phyloP scores from a whole-genome alignment of 441 rosid genomes.

The Flueggea neowawraea region DNA sequence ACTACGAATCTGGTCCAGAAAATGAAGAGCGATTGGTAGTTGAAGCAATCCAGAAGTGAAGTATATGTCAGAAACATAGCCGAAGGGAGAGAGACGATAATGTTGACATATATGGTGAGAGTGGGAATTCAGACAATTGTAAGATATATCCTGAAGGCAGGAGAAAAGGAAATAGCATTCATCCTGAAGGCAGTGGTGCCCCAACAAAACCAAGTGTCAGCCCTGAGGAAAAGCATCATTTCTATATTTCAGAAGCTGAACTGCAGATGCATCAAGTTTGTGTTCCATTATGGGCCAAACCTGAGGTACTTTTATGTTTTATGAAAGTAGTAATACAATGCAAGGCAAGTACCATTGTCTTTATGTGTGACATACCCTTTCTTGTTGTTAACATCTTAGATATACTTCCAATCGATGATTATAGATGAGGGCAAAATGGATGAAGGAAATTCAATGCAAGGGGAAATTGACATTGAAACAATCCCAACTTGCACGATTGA shows the following conservation, averaged over 20 bases:
- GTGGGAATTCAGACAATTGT: conserved; percentile 51
- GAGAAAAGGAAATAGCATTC: conserved; percentile 32
- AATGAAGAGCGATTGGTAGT: conserved; percentile 65
- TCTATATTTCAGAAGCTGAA: conserved; percentile 82
- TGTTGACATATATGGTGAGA: conserved; percentile 77
- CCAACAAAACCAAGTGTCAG: conserved; percentile 25
- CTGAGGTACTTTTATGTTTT: conserved; percentile 38
- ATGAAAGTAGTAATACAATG: not conserved
- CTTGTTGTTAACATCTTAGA: conserved; percentile 37
- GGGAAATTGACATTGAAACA: conserved; percentile 74
- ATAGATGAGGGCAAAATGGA: conserved; percentile 24
- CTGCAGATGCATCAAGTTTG: conserved; percentile 53
- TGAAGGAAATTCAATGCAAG: conserved; percentile 37
- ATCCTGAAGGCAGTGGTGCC: conserved; percentile 25
- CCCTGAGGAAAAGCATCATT: conserved; percentile 52
- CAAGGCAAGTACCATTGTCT: too few relatives aligned
- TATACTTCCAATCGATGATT: conserved; percentile 53
- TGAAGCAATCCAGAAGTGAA: conserved; percentile 82
- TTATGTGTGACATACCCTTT: conserved; percentile 10
- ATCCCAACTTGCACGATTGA: conserved; percentile 54
- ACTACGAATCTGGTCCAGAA: conserved; percentile 51
- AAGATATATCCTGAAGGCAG: conserved; percentile 72
- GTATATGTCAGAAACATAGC: conserved; percentile 65
- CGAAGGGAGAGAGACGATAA: conserved; percentile 76
- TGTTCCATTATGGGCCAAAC: conserved; percentile 59